Evolutionary conservation across 2,329 filamentous ascomycete species (phyloP), one percentile per base, ranked within the genome.

Genomic region (Paracoccidioides lutzii): DNA sequence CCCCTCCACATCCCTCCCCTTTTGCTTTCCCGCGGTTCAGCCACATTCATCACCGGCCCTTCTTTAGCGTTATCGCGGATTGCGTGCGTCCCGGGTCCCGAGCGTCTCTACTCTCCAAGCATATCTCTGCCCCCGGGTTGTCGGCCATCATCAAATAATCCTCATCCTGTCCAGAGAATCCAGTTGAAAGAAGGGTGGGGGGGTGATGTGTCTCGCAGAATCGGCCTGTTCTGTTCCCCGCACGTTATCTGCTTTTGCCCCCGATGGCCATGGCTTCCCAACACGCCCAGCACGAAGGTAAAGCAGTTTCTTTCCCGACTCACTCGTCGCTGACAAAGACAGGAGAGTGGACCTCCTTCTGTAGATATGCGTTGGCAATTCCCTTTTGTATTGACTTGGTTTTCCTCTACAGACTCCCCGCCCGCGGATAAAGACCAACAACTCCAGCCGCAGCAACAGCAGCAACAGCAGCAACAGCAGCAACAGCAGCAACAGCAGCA

Each of bases 401-500:
- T 14, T 35, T 49, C 33, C 30, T 22, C 12, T 1, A 22, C 32
- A 49, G 46, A 49, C 46, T 49, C 46, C n/a, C 46, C n/a, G 10
- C 33, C 46, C 10, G 22, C 33, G 3, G n/a, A 1, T 49, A 49
- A 12, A 22, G 33, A 37, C 33, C 32, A 22, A 6, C 45, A 49
- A 49, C 37, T 12, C 37, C 37, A 38, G 12, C 37, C 2, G 7
- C 37, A 38, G 7, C 37, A 38, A 3, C 37, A 38, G 37, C 22
- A 22, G 22, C 22, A 22, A 22, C 22, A 22, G 2, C 22, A 22
- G 2, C 22, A 22, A 22, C 22, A 22, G 2, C 22, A 45, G 22
- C 22, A 40, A 5, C 52, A 41, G 0, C 35, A 22, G 7, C n/a
- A 60, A 59, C 62, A 48, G 67, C 63, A 60, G 54, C 64, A 44